Evolutionary conservation across 768 basidiomycete species (phyloP).

Genomic region (Pisolithus marmoratus): DNA sequence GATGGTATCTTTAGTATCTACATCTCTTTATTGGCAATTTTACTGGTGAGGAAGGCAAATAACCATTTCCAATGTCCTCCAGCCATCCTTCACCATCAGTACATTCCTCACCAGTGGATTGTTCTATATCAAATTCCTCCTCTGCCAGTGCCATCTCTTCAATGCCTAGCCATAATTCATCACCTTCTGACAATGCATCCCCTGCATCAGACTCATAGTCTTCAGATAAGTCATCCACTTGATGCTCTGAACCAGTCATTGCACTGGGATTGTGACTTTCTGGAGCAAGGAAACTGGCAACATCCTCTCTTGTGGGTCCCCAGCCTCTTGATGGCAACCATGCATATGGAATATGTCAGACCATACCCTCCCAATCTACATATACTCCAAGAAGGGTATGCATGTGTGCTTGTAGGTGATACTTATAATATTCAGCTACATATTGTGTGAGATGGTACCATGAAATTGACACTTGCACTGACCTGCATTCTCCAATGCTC

Average conservation of each 20-base stretch:
- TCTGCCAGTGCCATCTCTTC: constrained; percentile 2
- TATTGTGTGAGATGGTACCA: no score
- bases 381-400: neutral
- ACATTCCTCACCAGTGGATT: neutral
- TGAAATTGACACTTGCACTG: no score
- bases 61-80: no score
- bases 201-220: neutral
- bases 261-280: neutral
- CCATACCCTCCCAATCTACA: neutral
- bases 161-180: constrained; percentile 1
- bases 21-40: no score
- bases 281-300: neutral
- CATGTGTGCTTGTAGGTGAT: neutral
- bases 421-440: neutral
- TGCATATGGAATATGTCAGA: neutral
- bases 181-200: no score
- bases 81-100: neutral
- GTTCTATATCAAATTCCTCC: neutral
- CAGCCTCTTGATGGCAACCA: neutral
- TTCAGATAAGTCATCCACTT: neutral
- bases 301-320: neutral
- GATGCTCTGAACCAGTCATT: neutral
- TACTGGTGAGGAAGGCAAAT: no score
- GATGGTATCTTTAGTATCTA: no score
- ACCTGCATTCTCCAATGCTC: no score